Evolutionary conservation across 371 early-diverging fungal genomes (phyloP), one percentile per base, ranked within the genome.

Genomic region (Mortierella sp.): DNA sequence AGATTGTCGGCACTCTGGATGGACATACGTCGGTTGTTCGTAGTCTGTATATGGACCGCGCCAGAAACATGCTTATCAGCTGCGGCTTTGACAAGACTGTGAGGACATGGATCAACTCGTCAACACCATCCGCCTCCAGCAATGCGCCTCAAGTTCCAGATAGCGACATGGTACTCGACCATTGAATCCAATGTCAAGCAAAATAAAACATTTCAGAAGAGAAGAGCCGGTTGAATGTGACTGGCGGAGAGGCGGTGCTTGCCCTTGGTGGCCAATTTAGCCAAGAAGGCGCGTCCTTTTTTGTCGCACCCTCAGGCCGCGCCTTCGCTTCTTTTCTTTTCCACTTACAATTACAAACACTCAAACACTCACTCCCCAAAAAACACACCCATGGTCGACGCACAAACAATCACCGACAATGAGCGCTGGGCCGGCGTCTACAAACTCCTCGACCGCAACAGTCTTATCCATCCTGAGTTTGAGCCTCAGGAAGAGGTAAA

Each of bases 11-110:
- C 13, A 89, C 87, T 48, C 78, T 96, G 70, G 77, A 80, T 13
- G 94, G 95, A 44, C 91, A 95, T 78, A 78, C 80, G 21, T 91
- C 89, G 14, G 80, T 89, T 52, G 85, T 95, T 16, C 84, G 93
- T 26, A 88, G 89, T 0, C 81, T 92, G 68, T 82, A 72, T 70
- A 89, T 82, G 82, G 91, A 91, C 76, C 24, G 72, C 13, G 77
- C 83, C 9, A 77, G 81, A 47, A 81, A 87, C 38, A 73, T 88
- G 72, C 80, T 92, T 6, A 78, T 92, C 50, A 89, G 88, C 74
- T 89, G 91, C 70, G 85, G 91, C 14, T 92, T 91, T 87, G 93
- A 93, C 84, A 88, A 87, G 79, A 88, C 90, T 11, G 89, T 92
- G 42, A 77, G 89, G 34, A 79, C 89, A 16, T 93, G 93, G 93